A percentile compares a stretch with the other conserved stretches of the same genome.
phyloP scores from a whole-genome alignment of 1,284 basidiomycete genomes.

The Microbotryum lychnidis-dioicae region DNA sequence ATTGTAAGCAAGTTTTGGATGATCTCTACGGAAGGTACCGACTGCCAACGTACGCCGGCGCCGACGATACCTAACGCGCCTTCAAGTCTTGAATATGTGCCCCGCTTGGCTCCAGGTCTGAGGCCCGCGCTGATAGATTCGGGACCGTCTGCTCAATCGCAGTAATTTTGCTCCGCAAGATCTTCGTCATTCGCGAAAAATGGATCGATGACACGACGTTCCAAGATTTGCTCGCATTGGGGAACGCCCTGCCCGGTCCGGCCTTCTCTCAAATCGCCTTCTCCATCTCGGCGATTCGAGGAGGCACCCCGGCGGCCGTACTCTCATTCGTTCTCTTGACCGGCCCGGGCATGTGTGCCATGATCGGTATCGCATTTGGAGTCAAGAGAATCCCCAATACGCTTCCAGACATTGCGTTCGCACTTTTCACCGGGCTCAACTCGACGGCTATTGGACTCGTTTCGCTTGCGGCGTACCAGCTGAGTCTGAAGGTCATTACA shows the following conservation, averaged over 20 bases:
- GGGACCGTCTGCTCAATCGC: background rate
- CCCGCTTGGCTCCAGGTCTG: too few species aligned
- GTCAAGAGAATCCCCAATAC: conserved; percentile 46
- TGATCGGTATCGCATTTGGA: conserved; percentile 50
- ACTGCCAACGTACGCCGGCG: too few species aligned
- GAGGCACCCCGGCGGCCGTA: background rate
- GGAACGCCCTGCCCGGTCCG: conserved; percentile 45
- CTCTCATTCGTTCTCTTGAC: conserved; percentile 25
- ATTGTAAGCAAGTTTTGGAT: too few species aligned
- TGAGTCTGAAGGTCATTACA: conserved; percentile 47
- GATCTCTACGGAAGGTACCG: too few species aligned
- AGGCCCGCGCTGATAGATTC: background rate
- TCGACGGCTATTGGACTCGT: conserved; percentile 54
- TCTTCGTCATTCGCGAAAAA: background rate
- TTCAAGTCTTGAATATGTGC: too few species aligned
- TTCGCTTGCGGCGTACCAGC: conserved; percentile 51
- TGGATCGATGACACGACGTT: conserved; percentile 11
- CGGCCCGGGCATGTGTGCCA: conserved; percentile 48
- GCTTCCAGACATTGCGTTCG: conserved; percentile 49
- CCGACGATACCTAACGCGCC: too few species aligned
- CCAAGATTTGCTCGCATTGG: conserved; percentile 43
- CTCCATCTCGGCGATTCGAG: conserved; percentile 6
- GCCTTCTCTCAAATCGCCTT: conserved; percentile 40
- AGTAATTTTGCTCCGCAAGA: background rate
- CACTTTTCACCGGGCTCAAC: conserved; percentile 52